Conservation (phyloP, 176 grass and related monocot species). For the Otatea glauca region DNA sequence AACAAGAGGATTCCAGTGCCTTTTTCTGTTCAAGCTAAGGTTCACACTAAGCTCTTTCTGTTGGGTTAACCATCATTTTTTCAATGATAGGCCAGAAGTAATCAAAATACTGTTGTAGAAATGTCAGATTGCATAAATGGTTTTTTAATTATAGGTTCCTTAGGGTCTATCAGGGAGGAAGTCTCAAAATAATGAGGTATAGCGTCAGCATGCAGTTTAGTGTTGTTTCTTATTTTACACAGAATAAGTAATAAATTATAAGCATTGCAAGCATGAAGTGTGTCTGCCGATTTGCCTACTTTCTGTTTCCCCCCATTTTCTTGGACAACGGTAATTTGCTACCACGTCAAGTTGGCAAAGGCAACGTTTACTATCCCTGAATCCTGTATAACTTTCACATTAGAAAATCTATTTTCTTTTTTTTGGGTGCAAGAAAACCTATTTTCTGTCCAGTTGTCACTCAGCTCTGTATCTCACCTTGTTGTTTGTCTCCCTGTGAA, state of each 20-base stretch:
- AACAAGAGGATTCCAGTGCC: not conserved
- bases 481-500: constrained; percentile 27
- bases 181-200: not conserved
- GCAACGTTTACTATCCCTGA: not conserved
- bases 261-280: not conserved
- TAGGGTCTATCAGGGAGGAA: not conserved
- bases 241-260: not conserved
- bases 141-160: not conserved
- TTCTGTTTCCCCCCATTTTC: not conserved
- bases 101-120: not conserved
- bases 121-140: not conserved
- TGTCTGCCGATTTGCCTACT: not conserved
- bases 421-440: no score
- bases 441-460: not conserved
- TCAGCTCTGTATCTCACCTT: constrained; percentile 5
- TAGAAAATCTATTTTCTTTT: not conserved
- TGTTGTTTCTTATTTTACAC: not conserved
- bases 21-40: not conserved
- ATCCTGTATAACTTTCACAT: not conserved
- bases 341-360: not conserved
- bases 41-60: not conserved
- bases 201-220: not conserved
- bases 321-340: not conserved
- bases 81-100: not conserved
- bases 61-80: not conserved